Evolutionary conservation across 768 basidiomycete genomes (phyloP).

Genomic region (Collybia mongolica): DNA sequence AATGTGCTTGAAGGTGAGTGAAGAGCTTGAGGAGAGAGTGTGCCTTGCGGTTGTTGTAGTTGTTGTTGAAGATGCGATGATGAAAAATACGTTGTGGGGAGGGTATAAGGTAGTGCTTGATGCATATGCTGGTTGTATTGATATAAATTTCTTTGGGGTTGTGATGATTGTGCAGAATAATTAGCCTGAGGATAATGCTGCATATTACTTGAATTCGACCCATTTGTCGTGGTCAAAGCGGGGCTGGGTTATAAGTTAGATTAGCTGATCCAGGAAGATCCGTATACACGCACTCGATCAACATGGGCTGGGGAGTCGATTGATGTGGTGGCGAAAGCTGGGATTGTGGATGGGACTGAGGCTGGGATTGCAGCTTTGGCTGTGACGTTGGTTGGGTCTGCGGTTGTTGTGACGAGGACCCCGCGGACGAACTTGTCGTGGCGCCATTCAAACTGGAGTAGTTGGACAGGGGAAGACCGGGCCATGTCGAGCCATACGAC

Average conservation of each 20-base stretch:
- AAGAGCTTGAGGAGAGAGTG: slow-evolving; percentile 68
- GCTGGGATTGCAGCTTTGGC: slow-evolving; percentile 21
- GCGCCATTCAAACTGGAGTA: slow-evolving; percentile 81
- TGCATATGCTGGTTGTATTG: slow-evolving; percentile 33
- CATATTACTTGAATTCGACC: slow-evolving; percentile 37
- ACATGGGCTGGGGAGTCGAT: slow-evolving; percentile 40
- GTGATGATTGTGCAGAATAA: slow-evolving; percentile 33
- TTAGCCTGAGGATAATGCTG: slow-evolving; percentile 42
- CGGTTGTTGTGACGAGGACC: slow-evolving; percentile 24
- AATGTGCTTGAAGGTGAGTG: slow-evolving; percentile 54
- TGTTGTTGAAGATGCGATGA: slow-evolving; percentile 27
- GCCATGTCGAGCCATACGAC: slow-evolving; percentile 55
- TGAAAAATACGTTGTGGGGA: slow-evolving; percentile 35
- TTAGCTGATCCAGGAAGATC: slow-evolving; percentile 8
- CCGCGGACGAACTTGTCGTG: slow-evolving; percentile 44
- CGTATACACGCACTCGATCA: slow-evolving; percentile 63
- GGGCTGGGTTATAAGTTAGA: slow-evolving; percentile 42
- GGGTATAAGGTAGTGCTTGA: slow-evolving; percentile 29
- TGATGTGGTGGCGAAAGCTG: slow-evolving; percentile 16
- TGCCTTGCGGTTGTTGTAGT: slow-evolving; percentile 49
- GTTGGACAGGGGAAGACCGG: slow-evolving; percentile 60
- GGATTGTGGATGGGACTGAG: slow-evolving; percentile 23
- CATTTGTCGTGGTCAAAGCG: slow-evolving; percentile 56
- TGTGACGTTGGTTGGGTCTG: slow-evolving; percentile 28
- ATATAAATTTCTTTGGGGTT: slow-evolving; percentile 35